phyloP scores from a whole-genome alignment of 2,329 filamentous ascomycete species.

The Penicillium hesseltinei region DNA sequence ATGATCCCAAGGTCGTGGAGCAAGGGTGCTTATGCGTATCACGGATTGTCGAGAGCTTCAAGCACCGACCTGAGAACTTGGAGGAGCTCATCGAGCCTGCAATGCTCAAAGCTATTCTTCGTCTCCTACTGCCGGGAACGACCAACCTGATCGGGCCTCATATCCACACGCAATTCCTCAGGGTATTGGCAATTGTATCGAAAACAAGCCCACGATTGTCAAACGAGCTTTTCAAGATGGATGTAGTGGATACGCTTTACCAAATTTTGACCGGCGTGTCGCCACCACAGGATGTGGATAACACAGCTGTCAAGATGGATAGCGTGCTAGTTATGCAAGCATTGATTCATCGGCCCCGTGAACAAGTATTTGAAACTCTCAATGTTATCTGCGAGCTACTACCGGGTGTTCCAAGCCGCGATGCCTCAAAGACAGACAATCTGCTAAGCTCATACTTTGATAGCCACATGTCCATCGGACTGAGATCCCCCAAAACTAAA shows the following conservation, averaged over 20 bases:
- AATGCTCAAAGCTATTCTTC: slow-evolving; percentile 77
- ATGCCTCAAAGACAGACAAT: slow-evolving; percentile 52
- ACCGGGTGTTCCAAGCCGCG: slow-evolving; percentile 65
- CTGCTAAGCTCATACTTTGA: slow-evolving; percentile 47
- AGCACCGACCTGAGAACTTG: slow-evolving; percentile 78
- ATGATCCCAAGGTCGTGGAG: slow-evolving; percentile 93
- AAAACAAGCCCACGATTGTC: slow-evolving; percentile 84
- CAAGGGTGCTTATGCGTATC: slow-evolving; percentile 95
- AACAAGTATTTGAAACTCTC: slow-evolving; percentile 94
- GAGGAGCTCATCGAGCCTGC: slow-evolving; percentile 91
- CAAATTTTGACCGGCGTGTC: slow-evolving; percentile 96
- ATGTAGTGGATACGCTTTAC: slow-evolving; percentile 95
- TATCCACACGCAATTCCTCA: slow-evolving; percentile 94
- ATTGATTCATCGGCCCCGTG: slow-evolving; percentile 87
- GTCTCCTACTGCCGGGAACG: slow-evolving; percentile 85
- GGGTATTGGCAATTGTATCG: slow-evolving; percentile 85
- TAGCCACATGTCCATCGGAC: slow-evolving; percentile 42
- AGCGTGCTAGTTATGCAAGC: slow-evolving; percentile 99
- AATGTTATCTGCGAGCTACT: slow-evolving; percentile 96
- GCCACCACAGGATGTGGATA: slow-evolving; percentile 69
- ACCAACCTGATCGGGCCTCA: slow-evolving; percentile 92
- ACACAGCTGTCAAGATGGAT: slow-evolving; percentile 67
- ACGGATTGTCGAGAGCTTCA: slow-evolving; percentile 95
- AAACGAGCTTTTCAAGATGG: slow-evolving; percentile 89
- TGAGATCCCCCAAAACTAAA: slow-evolving; percentile 41